Base-by-base conservation (phyloP, 2,329 filamentous ascomycete genomes). In the Xylariaceae sp. region DNA sequence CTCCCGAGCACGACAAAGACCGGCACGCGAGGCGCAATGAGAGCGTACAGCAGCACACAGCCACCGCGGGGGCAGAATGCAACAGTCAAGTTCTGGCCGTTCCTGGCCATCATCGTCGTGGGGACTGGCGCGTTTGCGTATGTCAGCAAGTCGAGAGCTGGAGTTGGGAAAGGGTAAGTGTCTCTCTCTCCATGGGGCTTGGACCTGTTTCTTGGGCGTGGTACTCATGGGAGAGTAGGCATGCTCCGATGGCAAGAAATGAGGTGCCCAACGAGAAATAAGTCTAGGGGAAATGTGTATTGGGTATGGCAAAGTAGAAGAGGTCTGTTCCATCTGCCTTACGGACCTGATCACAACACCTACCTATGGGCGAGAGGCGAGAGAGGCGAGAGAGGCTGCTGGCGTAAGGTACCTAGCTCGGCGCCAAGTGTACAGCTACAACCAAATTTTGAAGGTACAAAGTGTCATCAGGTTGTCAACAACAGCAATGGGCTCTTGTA, bases 41-140 rank as follows among this genome's bases (percentile, higher is more conserved):
- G 15, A 36, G 12, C 33, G 4, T 14, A 12, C 33, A 36, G 33
- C 56, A 75, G 73, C 45, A 69, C 72, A 12, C 61, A 70, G 38
- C 69, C 69, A 10, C 70, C 69, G 33, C 57, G 53, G 49, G 65
- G 63, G 15, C 50, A 62, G 11, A 65, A 62, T 48, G 65, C 67
- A 40, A 59, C 62, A 39, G 67, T 81, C 70, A 81, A 80, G 66
- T 81, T 82, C 44, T 81, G 77, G 77, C 78, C 78, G 2, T 81
- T 82, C 55, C n/a, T 77, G 41, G 64, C 68, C 45, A 68, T 82
- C 56, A 73, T 80, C 54, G 72, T 66, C 31, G 56, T 75, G 14
- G 74, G 76, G 42, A 70, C 71, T 7, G 72, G 71, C 12, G 76
- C 73, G 19, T 82, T 81, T 63, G 64, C 75, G 31, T 64, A 74